phyloP scores from a whole-genome alignment of 768 basidiomycete species.

The Saitozyma sp. region DNA sequence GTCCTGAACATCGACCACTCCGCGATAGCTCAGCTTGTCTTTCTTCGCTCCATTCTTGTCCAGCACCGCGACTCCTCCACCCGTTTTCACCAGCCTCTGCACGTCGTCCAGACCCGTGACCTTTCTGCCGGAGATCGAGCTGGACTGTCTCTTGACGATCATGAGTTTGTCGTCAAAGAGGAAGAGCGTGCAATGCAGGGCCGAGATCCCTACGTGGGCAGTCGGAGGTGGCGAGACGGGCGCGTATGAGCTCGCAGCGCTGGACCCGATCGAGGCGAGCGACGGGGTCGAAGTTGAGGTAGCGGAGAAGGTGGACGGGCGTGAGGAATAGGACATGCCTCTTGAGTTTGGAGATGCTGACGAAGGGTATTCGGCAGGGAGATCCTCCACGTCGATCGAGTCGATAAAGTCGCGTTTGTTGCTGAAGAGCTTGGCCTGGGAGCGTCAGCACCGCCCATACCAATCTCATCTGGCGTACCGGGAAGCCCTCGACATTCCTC shows the following conservation, averaged over 20 bases:
- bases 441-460: conserved; percentile 2
- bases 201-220: conserved; percentile 54
- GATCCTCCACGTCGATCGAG: conserved; percentile 88
- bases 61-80: conserved; percentile 65
- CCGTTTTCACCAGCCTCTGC: conserved; percentile 56
- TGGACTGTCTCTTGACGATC: conserved; percentile 73
- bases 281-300: conserved; percentile 49
- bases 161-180: conserved; percentile 93
- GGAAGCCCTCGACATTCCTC: conserved; percentile 84
- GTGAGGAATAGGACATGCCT: conserved; percentile 14
- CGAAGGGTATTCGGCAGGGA: conserved; percentile 34
- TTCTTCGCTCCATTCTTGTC: conserved; percentile 64
- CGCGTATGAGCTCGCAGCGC: conserved; percentile 10
- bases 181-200: conserved; percentile 75
- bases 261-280: conserved; percentile 29
- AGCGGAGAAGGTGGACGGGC: conserved; percentile 57
- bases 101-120: conserved; percentile 66
- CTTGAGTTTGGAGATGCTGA: conserved; percentile 1
- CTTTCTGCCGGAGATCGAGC: conserved; percentile 43
- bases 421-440: conserved; percentile 74
- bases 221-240: conserved; percentile 8
- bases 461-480: conserved; percentile 52
- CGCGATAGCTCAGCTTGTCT: conserved; percentile 79
- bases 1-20: conserved; percentile 79
- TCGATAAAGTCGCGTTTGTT: conserved; percentile 84